Base-by-base conservation (phyloP, 2,329 filamentous ascomycete genomes). In the Nemania sp. region DNA sequence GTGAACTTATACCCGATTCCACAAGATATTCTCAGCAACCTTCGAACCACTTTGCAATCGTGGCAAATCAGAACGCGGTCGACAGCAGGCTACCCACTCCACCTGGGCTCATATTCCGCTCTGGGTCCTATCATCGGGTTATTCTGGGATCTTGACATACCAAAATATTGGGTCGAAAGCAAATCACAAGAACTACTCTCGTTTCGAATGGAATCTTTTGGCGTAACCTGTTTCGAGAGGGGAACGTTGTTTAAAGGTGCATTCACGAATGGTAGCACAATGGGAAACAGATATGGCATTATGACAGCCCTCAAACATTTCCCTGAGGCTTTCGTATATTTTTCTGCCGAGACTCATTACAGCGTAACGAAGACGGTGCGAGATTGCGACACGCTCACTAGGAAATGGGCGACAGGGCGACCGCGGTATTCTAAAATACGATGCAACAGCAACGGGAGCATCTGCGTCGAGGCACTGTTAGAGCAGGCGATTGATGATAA, bases 231-330 rank as follows among this genome's bases (percentile, higher is more conserved):
- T 8, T 12, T 31, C 12, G 20, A 48, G 39, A 34, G 36, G 12
- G 15, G 39, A 28, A n/a, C 23, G n/a, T 2, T n/a, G 3, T 59
- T 59, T 14, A 44, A 34, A 28, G 52, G 52, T 15, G 40, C 39
- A 12, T 56, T 59, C 34, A 59, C 56, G 1, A 56, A 46, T 30
- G 56, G 56, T 5, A 52, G 52, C 34, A 59, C 52, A 2, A 59
- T 59, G 48, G 56, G 56, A 12, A 59, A 59, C 26, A 37, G 56
- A 9, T 28, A 34, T 19, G 56, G 56, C 6, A 55, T 59, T 15
- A 49, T 45, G 33, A 44, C 41, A 6, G 56, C 56, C 9, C 49
- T 59, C 2, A 15, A n/a, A 26, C 48, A 59, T 5, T 49, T 49
- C 28, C 56, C 52, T 3, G 22, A 39, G 12, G 56, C 48, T 6